These are phyloP conservation scores for Wickerhamiella australiensis DNA, from an alignment of 805 yeast species.

Conservation along the genomic window DNA sequence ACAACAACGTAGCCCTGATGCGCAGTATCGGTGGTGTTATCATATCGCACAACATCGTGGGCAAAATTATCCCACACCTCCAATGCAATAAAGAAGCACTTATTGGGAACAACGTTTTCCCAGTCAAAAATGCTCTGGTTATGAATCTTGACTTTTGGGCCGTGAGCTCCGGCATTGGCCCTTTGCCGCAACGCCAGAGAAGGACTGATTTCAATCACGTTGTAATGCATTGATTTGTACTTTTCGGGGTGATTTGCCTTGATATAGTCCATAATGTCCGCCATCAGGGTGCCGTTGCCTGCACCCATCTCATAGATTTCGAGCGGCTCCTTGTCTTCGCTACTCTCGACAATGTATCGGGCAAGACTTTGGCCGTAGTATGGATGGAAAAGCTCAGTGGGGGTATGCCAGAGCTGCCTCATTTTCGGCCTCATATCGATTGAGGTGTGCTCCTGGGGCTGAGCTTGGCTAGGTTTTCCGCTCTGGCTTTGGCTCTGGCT, in stretches of 20 bases:
- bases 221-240: slow-evolving; percentile 54
- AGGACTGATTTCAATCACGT: slow-evolving; percentile 58
- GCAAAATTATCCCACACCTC: slow-evolving; percentile 79
- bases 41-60: slow-evolving; percentile 71
- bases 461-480: neutral
- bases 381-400: slow-evolving; percentile 73
- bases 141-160: slow-evolving; percentile 46
- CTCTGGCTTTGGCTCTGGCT: slow-evolving; percentile 15
- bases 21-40: slow-evolving; percentile 51
- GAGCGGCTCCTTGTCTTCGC: slow-evolving; percentile 51
- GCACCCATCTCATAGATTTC: slow-evolving; percentile 81
- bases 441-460: slow-evolving; percentile 9
- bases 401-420: slow-evolving; percentile 75
- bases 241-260: slow-evolving; percentile 55
- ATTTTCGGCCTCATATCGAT: slow-evolving; percentile 9
- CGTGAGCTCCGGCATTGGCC: slow-evolving; percentile 36
- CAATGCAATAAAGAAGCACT: slow-evolving; percentile 65
- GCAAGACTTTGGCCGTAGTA: slow-evolving; percentile 81
- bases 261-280: slow-evolving; percentile 55
- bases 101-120: slow-evolving; percentile 46
- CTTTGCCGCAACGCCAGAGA: slow-evolving; percentile 39
- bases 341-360: slow-evolving; percentile 52
- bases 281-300: slow-evolving; percentile 80
- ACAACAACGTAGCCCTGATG: slow-evolving; percentile 67
- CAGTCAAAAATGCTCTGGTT: slow-evolving; percentile 70